Evolutionary conservation across 106 monocot species (phyloP).

Genomic region (Chionographis japonica): DNA sequence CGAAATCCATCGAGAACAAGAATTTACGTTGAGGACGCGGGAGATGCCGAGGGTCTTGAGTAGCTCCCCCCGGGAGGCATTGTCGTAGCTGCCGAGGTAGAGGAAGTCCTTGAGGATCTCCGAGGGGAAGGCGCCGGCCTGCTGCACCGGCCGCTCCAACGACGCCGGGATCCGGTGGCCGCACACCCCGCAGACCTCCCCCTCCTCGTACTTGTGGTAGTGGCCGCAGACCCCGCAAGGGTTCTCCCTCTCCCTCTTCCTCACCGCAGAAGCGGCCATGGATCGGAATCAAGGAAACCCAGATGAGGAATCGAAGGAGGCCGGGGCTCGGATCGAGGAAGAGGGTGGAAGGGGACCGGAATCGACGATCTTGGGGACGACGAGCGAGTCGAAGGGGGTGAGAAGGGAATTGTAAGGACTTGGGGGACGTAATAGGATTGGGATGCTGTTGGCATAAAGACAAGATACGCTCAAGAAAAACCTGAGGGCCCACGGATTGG

Average conservation of each 20-base stretch:
- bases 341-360: too few relatives aligned
- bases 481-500: too few relatives aligned
- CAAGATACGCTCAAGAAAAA: too few relatives aligned
- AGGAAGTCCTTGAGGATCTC: slow-evolving; percentile 26
- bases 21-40: slow-evolving; percentile 1
- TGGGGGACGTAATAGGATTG: too few relatives aligned
- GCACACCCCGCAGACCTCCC: slow-evolving; percentile 62
- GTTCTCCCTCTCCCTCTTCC: slow-evolving; percentile 70
- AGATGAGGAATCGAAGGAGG: too few relatives aligned
- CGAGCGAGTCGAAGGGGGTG: too few relatives aligned
- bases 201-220: slow-evolving; percentile 64
- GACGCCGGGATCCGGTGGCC: slow-evolving; percentile 41
- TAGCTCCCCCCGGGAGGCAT: background rate
- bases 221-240: slow-evolving; percentile 67
- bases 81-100: slow-evolving; percentile 2
- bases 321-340: too few relatives aligned
- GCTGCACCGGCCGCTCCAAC: slow-evolving; percentile 14
- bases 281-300: too few relatives aligned
- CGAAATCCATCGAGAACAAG: too few relatives aligned
- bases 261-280: slow-evolving; percentile 16
- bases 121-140: slow-evolving; percentile 34
- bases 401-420: too few relatives aligned
- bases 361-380: too few relatives aligned
- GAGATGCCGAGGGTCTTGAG: slow-evolving; percentile 5
- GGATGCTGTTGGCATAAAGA: too few relatives aligned